Conservation (phyloP, 2,329 filamentous ascomycete genomes). For the Botrytis elliptica region DNA sequence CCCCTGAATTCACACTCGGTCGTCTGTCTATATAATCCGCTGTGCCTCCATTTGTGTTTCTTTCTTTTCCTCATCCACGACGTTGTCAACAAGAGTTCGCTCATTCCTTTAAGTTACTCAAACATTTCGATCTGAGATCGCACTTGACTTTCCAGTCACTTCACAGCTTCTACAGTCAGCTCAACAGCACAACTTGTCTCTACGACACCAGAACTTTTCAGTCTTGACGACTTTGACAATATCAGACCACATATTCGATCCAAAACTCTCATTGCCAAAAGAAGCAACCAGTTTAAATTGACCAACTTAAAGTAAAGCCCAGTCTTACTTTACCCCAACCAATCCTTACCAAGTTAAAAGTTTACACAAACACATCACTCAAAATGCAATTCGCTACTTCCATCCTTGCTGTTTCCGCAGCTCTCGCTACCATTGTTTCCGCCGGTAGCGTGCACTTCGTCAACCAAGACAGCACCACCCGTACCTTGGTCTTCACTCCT, state of each 20-base stretch:
- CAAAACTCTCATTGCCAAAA: constrained; percentile 16
- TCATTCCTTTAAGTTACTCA: constrained; percentile 30
- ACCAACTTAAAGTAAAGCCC: constrained; percentile 32
- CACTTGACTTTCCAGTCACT: constrained; percentile 28
- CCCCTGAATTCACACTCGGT: background rate
- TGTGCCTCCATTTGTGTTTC: background rate
- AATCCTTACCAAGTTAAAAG: constrained; percentile 28
- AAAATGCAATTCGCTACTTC: constrained; percentile 54
- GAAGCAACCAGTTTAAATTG: constrained; percentile 26
- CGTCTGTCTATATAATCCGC: constrained; percentile 10
- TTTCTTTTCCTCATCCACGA: constrained; percentile 25
- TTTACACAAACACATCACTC: constrained; percentile 29
- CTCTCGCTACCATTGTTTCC: constrained; percentile 46
- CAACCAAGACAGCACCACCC: constrained; percentile 52
- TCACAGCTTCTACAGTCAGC: constrained; percentile 24
- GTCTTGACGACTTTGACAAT: constrained; percentile 21
- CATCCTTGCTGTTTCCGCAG: constrained; percentile 43
- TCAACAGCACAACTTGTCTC: constrained; percentile 27
- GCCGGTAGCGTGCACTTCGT: constrained; percentile 57
- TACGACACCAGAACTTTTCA: constrained; percentile 17
- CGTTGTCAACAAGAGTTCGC: constrained; percentile 26
- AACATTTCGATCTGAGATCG: constrained; percentile 34
- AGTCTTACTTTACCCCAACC: constrained; percentile 26
- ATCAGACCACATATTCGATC: constrained; percentile 5
- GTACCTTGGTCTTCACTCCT: constrained; percentile 38